Evolutionary conservation across 1,284 basidiomycete genomes (phyloP).

Genomic region (Pterulicium gracile): DNA sequence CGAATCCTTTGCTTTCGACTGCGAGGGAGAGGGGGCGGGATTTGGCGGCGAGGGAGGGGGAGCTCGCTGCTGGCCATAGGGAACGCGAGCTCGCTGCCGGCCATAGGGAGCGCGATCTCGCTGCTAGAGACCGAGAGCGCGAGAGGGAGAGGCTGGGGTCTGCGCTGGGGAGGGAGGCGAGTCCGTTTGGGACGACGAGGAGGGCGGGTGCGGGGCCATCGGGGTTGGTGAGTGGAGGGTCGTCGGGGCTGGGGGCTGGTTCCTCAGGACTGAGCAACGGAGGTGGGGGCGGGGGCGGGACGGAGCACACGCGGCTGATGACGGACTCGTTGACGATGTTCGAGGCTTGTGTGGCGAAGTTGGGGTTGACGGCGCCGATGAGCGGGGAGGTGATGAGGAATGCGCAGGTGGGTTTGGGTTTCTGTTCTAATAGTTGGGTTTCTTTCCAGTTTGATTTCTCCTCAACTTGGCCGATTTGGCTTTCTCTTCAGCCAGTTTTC

Average conservation of each 20-base stretch:
- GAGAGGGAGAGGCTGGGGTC: constrained; percentile 15
- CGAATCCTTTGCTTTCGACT: constrained; percentile 15
- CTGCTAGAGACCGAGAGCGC: too few relatives aligned
- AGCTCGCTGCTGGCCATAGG: too few relatives aligned
- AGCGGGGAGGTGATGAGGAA: constrained; percentile 37
- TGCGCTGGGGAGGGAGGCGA: constrained; percentile 16
- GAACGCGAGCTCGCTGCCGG: too few relatives aligned
- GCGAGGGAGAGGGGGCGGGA: constrained; percentile 9
- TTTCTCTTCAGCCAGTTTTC: background rate
- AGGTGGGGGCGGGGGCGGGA: constrained; percentile 12
- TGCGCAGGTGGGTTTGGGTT: too few relatives aligned
- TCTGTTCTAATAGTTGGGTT: too few relatives aligned
- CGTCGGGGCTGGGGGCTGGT: too few relatives aligned
- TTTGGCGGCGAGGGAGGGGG: too few relatives aligned
- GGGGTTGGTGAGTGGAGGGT: too few relatives aligned
- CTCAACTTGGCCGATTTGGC: too few relatives aligned
- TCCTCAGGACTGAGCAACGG: constrained; percentile 9
- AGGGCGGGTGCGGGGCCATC: too few relatives aligned
- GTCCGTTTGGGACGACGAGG: constrained; percentile 20
- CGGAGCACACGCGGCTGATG: constrained; percentile 59
- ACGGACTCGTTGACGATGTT: constrained; percentile 59
- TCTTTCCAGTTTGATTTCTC: too few relatives aligned
- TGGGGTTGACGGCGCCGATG: constrained; percentile 28
- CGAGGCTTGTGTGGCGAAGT: constrained; percentile 42
- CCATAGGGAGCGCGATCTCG: too few relatives aligned